Base-by-base conservation (phyloP, 176 grass and related monocot species). In the Thalia dealbata region DNA sequence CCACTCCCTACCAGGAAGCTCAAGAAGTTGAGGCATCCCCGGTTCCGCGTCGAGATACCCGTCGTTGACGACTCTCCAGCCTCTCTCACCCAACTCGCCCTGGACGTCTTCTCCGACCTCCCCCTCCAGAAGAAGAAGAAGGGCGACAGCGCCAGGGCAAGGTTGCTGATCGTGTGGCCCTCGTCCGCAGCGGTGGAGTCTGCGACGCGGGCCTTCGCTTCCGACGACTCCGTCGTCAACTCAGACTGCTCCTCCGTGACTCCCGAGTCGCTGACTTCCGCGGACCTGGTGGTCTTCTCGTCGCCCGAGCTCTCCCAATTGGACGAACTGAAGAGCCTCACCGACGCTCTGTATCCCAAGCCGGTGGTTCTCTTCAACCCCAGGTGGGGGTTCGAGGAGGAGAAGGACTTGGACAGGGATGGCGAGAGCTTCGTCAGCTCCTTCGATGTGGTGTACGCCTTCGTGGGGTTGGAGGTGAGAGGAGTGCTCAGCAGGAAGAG, bases 361-460 rank as follows among this genome's bases (percentile, higher is more conserved):
- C 84, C 87, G 56, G 78, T 80, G 70, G 75, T 97, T 15, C 55
- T 97, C 80, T 97, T 92, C 87, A 97, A 97, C 87, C 93, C 89
- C 25, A 73, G 61, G 56, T 96, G 92, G 92, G 86, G 79, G 73
- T 96, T 92, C 76, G 85, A 92, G 44, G 85, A 92, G 73, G 85
- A 85, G 32, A 84, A 82, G 26, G 85, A 60, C 12, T 82, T 92
- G 30, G 78, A 55, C 29, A 80, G 29, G 71, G 19, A 70, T 2
- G 30, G 65, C 32, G 78, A 28, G 61, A 56, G 83, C 29, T 92
- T 97, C 69, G 46, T 90, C 43, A 48, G 22, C 0, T 97, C 93
- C 25, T 97, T 97, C 71, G 56, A 82, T 19, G 89, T 97, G 75
- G 85, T 92, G 54, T 97, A 97, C 63, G 92, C 93, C n/a, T 97